Evolutionary conservation across 2,329 filamentous ascomycete species (phyloP).

Genomic region (Penicillium sp.): DNA sequence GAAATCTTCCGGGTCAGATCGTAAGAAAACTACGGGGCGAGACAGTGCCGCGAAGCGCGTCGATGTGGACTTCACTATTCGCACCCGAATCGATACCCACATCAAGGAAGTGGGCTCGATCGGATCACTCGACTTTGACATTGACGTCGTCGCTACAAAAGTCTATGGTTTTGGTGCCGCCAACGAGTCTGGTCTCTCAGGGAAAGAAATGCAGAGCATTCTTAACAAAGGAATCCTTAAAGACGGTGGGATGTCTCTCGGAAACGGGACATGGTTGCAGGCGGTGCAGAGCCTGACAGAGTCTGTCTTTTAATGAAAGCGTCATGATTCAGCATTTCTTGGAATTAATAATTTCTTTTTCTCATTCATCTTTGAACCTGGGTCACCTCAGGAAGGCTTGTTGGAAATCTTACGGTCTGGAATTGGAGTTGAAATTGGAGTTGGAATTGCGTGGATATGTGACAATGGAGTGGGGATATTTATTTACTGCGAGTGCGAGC

Average conservation of each 20-base stretch:
- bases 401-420: background rate
- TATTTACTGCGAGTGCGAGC: too few species aligned
- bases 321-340: conserved; percentile 3
- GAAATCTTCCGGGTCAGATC: conserved; percentile 8
- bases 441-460: too few species aligned
- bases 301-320: conserved; percentile 26
- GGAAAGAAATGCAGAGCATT: conserved; percentile 33
- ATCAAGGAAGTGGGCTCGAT: conserved; percentile 14
- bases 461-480: too few species aligned
- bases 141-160: conserved; percentile 35
- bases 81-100: conserved; percentile 20
- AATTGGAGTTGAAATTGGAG: too few species aligned
- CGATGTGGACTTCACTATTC: conserved; percentile 38
- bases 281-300: conserved; percentile 33
- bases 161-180: conserved; percentile 36
- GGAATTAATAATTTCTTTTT: too few species aligned
- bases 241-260: conserved; percentile 21
- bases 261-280: conserved; percentile 36
- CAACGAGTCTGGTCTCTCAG: conserved; percentile 25
- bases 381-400: conserved; percentile 1
- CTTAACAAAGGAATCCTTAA: conserved; percentile 24
- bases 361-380: background rate
- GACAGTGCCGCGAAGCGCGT: conserved; percentile 23
- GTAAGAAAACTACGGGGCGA: conserved; percentile 9
- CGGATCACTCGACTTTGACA: conserved; percentile 31